Conservation (phyloP, 75 land plant species). For the Pinus tabuliformis region DNA sequence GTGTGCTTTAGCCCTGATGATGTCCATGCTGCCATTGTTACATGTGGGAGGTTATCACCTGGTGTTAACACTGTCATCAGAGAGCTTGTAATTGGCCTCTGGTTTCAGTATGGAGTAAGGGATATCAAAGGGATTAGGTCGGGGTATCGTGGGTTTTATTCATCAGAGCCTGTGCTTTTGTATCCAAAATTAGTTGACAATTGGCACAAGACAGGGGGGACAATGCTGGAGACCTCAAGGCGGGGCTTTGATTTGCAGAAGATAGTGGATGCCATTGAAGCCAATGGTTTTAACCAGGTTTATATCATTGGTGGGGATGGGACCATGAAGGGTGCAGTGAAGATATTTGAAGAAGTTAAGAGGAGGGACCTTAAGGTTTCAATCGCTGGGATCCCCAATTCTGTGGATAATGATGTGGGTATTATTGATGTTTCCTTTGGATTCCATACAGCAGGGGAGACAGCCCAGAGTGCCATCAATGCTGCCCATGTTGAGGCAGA, state of each 20-base stretch:
- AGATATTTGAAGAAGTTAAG: constrained; percentile 52
- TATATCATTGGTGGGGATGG: constrained; percentile 86
- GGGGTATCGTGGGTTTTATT: constrained; percentile 86
- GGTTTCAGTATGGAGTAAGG: constrained; percentile 72
- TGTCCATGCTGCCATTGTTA: constrained; percentile 76
- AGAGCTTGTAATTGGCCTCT: constrained; percentile 79
- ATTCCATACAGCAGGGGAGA: constrained; percentile 83
- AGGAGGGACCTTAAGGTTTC: constrained; percentile 42
- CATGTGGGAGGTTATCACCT: constrained; percentile 92
- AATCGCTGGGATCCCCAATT: constrained; percentile 72
- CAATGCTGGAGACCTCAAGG: constrained; percentile 58
- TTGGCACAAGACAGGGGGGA: constrained; percentile 74
- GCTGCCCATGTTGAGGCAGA: constrained; percentile 78
- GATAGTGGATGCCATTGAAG: constrained; percentile 64
- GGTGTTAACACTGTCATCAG: constrained; percentile 89
- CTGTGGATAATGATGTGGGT: constrained; percentile 86
- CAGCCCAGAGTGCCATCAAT: constrained; percentile 64
- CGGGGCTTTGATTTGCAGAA: constrained; percentile 75
- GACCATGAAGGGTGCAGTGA: constrained; percentile 72
- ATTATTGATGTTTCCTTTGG: constrained; percentile 82
- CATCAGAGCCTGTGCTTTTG: constrained; percentile 37
- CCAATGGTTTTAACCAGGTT: constrained; percentile 59
- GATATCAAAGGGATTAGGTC: constrained; percentile 56
- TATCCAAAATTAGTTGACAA: constrained; percentile 54
- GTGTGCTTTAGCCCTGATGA: constrained; percentile 42